A percentile compares a stretch with the other conserved stretches of the same genome.
Conservation (phyloP, 352 stramenopile species). For the Lagenidium giganteum region DNA sequence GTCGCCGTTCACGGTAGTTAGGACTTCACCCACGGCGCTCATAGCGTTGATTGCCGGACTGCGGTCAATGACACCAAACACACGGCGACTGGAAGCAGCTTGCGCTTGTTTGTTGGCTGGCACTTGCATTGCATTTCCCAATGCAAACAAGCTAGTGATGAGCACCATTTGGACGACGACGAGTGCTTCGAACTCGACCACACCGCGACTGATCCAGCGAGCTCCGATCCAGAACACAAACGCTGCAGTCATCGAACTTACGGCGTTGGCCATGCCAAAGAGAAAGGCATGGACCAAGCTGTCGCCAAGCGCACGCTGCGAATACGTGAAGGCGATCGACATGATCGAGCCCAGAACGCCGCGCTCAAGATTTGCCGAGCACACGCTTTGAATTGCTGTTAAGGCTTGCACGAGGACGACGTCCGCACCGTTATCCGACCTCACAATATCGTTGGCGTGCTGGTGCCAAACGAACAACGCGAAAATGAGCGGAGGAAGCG, state of each 20-base stretch:
- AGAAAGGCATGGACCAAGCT: conserved; percentile 30
- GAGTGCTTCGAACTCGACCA: conserved; percentile 27
- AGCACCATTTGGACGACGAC: conserved; percentile 33
- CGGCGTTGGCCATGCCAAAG: conserved; percentile 36
- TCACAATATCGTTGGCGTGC: conserved; percentile 4
- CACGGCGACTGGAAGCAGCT: conserved; percentile 11
- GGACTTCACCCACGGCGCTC: conserved; percentile 5
- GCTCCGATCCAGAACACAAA: conserved; percentile 49
- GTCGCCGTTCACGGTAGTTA: conserved; percentile 17
- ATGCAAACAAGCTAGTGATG: conserved; percentile 20
- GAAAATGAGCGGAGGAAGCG: neutral
- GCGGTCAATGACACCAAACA: conserved; percentile 31
- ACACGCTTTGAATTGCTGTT: too few relatives aligned
- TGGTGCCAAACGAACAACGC: neutral
- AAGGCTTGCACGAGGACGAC: too few relatives aligned
- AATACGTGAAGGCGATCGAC: conserved; percentile 15
- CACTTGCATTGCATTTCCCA: conserved; percentile 19
- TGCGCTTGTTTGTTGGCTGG: conserved; percentile 18
- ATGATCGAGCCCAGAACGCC: conserved; percentile 13
- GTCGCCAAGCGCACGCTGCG: conserved; percentile 18
- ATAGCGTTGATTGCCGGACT: conserved; percentile 20
- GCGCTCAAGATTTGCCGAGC: too few relatives aligned
- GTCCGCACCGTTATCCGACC: conserved; percentile 20
- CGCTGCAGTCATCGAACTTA: conserved; percentile 33
- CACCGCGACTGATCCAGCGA: conserved; percentile 18